Percentiles rank a stretch among this genome's conserved stretches.
Evolutionary conservation across 179 eudicot genomes (phyloP).

Genomic region (Heliamphora ciliata): DNA sequence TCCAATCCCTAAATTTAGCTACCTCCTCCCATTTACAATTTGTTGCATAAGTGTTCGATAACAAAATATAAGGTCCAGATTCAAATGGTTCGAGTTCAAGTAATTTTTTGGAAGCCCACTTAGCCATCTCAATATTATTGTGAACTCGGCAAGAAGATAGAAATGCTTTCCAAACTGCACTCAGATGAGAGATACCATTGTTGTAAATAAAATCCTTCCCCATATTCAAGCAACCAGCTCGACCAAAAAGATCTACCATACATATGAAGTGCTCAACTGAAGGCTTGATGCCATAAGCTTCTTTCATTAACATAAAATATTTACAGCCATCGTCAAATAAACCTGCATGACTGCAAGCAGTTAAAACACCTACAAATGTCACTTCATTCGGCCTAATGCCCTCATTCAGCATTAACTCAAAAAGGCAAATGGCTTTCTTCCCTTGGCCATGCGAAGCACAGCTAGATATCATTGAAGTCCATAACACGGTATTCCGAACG

Average conservation of each 20-base stretch:
- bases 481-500: conserved; percentile 48
- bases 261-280: conserved; percentile 65
- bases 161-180: conserved; percentile 71
- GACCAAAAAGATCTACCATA: conserved; percentile 84
- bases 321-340: conserved; percentile 59
- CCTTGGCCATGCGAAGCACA: conserved; percentile 68
- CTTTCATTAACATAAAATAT: conserved; percentile 57
- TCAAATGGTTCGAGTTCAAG: conserved; percentile 61
- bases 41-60: conserved; percentile 61
- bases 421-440: conserved; percentile 43
- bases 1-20: conserved; percentile 48
- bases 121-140: conserved; percentile 62
- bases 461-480: conserved; percentile 69
- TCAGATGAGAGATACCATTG: conserved; percentile 44
- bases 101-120: conserved; percentile 56
- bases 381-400: conserved; percentile 63
- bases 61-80: conserved; percentile 52
- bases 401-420: conserved; percentile 51
- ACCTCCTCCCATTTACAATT: conserved; percentile 66
- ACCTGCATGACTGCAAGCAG: conserved; percentile 76
- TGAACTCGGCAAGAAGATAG: conserved; percentile 75
- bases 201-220: conserved; percentile 50
- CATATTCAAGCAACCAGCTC: conserved; percentile 62
- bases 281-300: conserved; percentile 45
- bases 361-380: conserved; percentile 56